Evolutionary conservation across 371 early-diverging fungal genomes (phyloP).

Genomic region (Mucor sp.): DNA sequence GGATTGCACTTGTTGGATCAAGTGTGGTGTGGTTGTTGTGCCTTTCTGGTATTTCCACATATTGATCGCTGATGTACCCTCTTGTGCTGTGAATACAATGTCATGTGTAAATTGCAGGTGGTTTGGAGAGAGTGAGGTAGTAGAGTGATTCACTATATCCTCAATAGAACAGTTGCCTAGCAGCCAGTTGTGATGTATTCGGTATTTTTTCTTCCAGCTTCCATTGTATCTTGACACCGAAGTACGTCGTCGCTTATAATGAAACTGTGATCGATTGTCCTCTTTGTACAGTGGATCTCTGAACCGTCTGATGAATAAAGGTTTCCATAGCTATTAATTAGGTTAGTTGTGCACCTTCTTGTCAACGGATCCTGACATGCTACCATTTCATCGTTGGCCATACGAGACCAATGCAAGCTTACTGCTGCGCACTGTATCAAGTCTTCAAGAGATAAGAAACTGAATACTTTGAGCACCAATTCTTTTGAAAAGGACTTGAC

Average conservation of each 20-base stretch:
- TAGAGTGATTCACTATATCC: conserved; percentile 5
- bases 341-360: neutral
- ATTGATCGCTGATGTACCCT: neutral
- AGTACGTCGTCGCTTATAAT: conserved; percentile 1
- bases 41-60: conserved; percentile 16
- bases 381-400: conserved; percentile 54
- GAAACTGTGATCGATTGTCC: neutral
- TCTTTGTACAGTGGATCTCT: conserved; percentile 7
- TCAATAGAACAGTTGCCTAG: conserved; percentile 37
- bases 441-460: conserved; percentile 41
- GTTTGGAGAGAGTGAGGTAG: conserved; percentile 7
- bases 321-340: conserved; percentile 51
- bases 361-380: neutral
- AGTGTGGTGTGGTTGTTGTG: neutral
- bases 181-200: conserved; percentile 49
- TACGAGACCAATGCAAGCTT: conserved; percentile 37
- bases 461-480: conserved; percentile 46
- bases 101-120: conserved; percentile 20
- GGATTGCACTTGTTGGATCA: neutral
- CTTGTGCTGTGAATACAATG: conserved; percentile 9
- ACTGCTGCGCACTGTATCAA: conserved; percentile 49
- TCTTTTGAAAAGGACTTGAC: conserved; percentile 43
- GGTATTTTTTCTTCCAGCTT: conserved; percentile 48
- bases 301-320: conserved; percentile 41
- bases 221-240: conserved; percentile 18